These are phyloP conservation scores for Orychophragmus violaceus DNA, from an alignment of 345 rosid species.

Conservation along the genomic window DNA sequence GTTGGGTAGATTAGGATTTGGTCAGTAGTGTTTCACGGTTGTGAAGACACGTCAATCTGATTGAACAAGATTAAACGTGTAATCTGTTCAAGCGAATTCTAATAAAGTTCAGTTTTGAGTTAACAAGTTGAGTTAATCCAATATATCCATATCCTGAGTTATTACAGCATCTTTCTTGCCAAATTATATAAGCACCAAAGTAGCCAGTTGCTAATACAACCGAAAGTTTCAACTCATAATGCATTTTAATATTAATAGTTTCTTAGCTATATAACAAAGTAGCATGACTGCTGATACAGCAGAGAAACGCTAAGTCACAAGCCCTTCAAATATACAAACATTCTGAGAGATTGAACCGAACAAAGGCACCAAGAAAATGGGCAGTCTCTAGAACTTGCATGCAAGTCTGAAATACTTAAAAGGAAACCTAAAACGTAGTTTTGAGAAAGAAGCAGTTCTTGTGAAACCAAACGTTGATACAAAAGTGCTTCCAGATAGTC, in stretches of 20 bases:
- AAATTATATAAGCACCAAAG: background rate
- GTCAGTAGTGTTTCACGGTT: no score
- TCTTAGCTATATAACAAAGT: background rate
- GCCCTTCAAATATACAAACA: background rate
- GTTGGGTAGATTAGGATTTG: no score
- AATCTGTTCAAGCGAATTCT: no score
- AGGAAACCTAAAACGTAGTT: background rate
- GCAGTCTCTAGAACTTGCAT: background rate
- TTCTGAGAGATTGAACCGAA: background rate
- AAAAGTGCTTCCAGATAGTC: background rate
- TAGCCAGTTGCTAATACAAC: background rate
- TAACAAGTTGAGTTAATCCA: no score
- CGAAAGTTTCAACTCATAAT: background rate
- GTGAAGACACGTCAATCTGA: no score
- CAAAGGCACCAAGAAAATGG: background rate
- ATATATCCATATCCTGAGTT: no score
- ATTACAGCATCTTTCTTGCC: background rate
- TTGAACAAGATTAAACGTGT: no score
- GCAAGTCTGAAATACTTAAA: background rate
- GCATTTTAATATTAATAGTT: background rate
- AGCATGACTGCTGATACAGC: background rate
- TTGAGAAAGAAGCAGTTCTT: background rate
- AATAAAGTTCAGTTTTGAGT: no score
- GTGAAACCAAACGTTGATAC: background rate
- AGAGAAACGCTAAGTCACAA: background rate